Evolutionary conservation across 2,329 filamentous ascomycete species (phyloP).

Genomic region (Iodosphaeria phyllophila): DNA sequence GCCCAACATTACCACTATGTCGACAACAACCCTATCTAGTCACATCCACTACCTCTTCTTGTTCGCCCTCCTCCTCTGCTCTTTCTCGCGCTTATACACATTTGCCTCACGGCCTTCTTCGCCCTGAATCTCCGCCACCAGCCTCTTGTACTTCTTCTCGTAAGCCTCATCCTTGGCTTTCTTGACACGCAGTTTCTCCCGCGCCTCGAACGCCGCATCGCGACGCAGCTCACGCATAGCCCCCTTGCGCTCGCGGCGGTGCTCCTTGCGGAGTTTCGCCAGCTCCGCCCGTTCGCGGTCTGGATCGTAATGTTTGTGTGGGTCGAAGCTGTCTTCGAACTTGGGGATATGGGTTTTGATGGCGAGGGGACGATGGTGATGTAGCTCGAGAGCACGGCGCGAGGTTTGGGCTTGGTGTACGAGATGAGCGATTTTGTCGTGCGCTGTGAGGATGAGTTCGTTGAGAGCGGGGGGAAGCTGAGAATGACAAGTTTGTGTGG

Average conservation of each 20-base stretch:
- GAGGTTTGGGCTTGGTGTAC: constrained; percentile 41
- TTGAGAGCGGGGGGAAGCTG: constrained; percentile 27
- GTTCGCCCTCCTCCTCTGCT: constrained; percentile 48
- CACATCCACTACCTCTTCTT: constrained; percentile 15
- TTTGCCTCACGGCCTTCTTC: constrained; percentile 80
- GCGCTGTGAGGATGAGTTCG: constrained; percentile 21
- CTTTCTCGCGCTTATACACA: constrained; percentile 74
- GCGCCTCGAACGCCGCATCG: constrained; percentile 82
- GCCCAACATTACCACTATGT: too few species aligned
- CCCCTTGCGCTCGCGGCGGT: constrained; percentile 90
- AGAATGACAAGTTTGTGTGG: constrained; percentile 27
- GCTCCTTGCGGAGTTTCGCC: constrained; percentile 70
- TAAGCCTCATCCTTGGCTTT: constrained; percentile 85
- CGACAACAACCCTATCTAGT: neutral
- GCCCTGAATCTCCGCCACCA: constrained; percentile 89
- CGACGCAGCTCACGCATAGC: constrained; percentile 87
- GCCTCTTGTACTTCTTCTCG: constrained; percentile 84
- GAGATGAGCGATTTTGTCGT: constrained; percentile 29
- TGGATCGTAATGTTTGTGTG: constrained; percentile 91
- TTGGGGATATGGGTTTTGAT: constrained; percentile 83
- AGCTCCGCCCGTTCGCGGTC: constrained; percentile 76
- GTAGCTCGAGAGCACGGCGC: constrained; percentile 68
- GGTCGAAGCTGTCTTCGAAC: constrained; percentile 91
- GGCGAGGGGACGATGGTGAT: constrained; percentile 73
- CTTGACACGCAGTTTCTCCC: constrained; percentile 81